Conservation (phyloP, 2,329 filamentous ascomycete genomes). For the Rhinocladiella mackenziei region DNA sequence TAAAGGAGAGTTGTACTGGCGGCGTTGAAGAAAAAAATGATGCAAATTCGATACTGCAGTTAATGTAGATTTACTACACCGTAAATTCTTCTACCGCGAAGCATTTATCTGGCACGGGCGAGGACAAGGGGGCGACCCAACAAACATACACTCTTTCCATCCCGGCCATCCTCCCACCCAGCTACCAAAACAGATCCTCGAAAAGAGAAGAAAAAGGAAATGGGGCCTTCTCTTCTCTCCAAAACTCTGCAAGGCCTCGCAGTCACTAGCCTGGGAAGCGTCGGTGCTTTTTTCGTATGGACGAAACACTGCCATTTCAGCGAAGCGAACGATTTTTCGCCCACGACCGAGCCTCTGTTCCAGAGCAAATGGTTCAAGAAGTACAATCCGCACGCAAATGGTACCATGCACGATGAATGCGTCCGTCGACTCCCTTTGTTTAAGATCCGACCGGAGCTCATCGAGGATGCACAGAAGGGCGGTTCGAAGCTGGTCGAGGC, state of each 20-base stretch:
- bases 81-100: not conserved
- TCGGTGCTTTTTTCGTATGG: constrained; percentile 50
- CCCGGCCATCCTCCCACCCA: too few relatives aligned
- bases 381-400: constrained; percentile 61
- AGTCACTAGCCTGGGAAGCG: constrained; percentile 47
- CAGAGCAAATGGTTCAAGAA: constrained; percentile 53
- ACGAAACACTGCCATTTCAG: constrained; percentile 54
- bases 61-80: not conserved
- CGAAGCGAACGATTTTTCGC: constrained; percentile 53
- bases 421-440: constrained; percentile 59
- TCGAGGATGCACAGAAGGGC: constrained; percentile 50
- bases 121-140: too few relatives aligned
- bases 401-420: constrained; percentile 61
- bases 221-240: constrained; percentile 17
- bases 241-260: constrained; percentile 42
- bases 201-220: too few relatives aligned
- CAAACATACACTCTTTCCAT: too few relatives aligned
- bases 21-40: constrained; percentile 2
- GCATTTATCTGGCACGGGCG: too few relatives aligned
- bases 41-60: constrained; percentile 11
- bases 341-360: constrained; percentile 60
- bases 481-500: constrained; percentile 56
- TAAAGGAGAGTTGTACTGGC: not conserved
- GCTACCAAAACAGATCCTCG: too few relatives aligned
- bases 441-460: constrained; percentile 61